phyloP scores from a whole-genome alignment of 495 filamentous ascomycete genomes.

The Hypomontagnella monticulosa region DNA sequence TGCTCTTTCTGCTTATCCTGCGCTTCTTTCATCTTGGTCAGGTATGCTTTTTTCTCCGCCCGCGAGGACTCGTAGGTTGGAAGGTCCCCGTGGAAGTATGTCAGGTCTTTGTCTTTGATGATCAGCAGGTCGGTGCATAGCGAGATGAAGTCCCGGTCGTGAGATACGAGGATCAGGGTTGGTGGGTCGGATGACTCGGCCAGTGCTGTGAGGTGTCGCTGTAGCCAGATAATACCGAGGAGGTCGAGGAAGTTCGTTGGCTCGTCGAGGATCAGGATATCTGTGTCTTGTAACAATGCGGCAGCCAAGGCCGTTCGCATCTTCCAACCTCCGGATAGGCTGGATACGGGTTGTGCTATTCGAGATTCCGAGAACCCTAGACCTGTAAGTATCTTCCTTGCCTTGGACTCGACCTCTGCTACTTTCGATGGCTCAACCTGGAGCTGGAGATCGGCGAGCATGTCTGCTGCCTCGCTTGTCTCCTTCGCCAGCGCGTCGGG shows the following conservation, averaged over 20 bases:
- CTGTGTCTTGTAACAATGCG: conserved; percentile 72
- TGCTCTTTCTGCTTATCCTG: conserved; percentile 79
- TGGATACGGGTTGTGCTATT: conserved; percentile 64
- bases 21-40: conserved; percentile 79
- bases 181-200: conserved; percentile 49
- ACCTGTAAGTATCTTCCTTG: conserved; percentile 70
- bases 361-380: conserved; percentile 75
- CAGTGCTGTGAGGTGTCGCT: conserved; percentile 70
- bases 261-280: conserved; percentile 86
- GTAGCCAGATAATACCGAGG: conserved; percentile 83
- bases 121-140: conserved; percentile 81
- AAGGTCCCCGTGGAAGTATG: conserved; percentile 76
- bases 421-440: conserved; percentile 63
- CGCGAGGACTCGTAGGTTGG: conserved; percentile 72
- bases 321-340: conserved; percentile 81
- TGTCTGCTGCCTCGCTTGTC: conserved; percentile 69
- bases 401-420: conserved; percentile 65
- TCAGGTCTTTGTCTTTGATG: conserved; percentile 70
- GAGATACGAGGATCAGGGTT: conserved; percentile 78
- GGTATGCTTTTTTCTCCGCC: conserved; percentile 69
- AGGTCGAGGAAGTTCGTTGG: conserved; percentile 88
- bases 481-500: conserved; percentile 65
- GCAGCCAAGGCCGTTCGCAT: conserved; percentile 77
- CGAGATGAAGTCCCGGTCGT: conserved; percentile 78
- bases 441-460: conserved; percentile 69